These are phyloP conservation scores for Neltuma alba DNA, from an alignment of 306 rosid genomes.

Conservation along the genomic window DNA sequence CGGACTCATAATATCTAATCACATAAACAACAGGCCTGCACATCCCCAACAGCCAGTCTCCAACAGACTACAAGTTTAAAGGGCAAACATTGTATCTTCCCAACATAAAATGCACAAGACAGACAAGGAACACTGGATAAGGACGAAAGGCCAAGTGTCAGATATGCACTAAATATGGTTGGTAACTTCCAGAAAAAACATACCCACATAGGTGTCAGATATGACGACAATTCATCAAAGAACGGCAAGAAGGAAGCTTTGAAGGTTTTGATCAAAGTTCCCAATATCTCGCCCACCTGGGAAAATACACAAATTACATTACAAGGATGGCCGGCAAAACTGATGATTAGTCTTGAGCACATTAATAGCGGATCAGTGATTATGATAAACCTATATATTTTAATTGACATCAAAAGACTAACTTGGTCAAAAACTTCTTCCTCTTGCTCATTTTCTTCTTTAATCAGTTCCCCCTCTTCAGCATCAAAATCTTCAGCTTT, in stretches of 20 bases:
- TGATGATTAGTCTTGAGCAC: conserved; percentile 8
- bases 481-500: conserved; percentile 98
- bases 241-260: conserved; percentile 94
- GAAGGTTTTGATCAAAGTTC: conserved; percentile 95
- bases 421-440: conserved; percentile 99
- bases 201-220: conserved; percentile 99
- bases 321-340: conserved; percentile 22
- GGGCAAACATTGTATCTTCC: background rate
- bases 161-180: background rate
- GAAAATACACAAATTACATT: conserved; percentile 24
- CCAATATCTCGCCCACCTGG: conserved; percentile 98
- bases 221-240: conserved; percentile 88
- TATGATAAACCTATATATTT: background rate
- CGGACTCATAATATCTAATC: background rate
- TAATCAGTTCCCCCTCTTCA: conserved; percentile 86
- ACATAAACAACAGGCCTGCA: background rate
- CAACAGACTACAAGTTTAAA: background rate
- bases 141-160: background rate
- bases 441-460: conserved; percentile 99
- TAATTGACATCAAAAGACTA: conserved; percentile 47
- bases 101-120: background rate
- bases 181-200: conserved; percentile 41
- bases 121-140: background rate
- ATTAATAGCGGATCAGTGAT: background rate
- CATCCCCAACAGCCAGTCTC: background rate